Conservation (phyloP, 192 early-diverging fungal genomes). For the Coemansia sp. region DNA sequence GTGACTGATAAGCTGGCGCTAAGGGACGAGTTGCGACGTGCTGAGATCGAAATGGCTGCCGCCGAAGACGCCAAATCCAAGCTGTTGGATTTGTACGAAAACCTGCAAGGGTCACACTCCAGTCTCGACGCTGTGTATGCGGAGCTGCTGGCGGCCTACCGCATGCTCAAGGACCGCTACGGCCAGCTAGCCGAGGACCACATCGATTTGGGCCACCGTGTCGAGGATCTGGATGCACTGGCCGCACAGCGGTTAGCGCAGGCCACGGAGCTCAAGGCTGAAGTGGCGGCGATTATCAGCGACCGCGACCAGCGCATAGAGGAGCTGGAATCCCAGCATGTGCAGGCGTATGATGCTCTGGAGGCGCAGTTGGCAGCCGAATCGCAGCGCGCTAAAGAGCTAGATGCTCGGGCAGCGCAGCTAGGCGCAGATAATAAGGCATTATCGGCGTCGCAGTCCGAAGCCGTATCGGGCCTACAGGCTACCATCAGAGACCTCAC, state of each 20-base stretch:
- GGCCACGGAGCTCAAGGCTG: constrained; percentile 13
- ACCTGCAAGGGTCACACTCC: constrained; percentile 31
- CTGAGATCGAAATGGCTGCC: constrained; percentile 48
- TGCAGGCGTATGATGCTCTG: constrained; percentile 20
- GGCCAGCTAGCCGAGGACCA: constrained; percentile 30
- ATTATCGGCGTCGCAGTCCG: constrained; percentile 38
- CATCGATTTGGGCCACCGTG: constrained; percentile 7
- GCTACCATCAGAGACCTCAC: constrained; percentile 36
- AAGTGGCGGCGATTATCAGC: neutral
- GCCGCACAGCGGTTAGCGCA: constrained; percentile 6
- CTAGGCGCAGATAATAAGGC: constrained; percentile 36
- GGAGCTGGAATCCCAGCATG: constrained; percentile 16
- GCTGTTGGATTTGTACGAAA: constrained; percentile 46
- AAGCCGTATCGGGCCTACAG: constrained; percentile 24
- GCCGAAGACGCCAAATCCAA: constrained; percentile 40
- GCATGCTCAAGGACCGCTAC: constrained; percentile 39
- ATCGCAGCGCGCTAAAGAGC: constrained; percentile 24
- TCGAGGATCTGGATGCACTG: constrained; percentile 17
- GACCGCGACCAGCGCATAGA: constrained; percentile 11
- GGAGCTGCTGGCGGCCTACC: constrained; percentile 47
- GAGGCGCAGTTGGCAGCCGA: constrained; percentile 20
- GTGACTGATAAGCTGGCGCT: constrained; percentile 52
- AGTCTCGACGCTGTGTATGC: constrained; percentile 37
- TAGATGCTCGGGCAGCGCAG: constrained; percentile 16
- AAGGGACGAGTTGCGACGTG: constrained; percentile 47